These are phyloP conservation scores for Fusarium domesticum DNA, from an alignment of 2,329 filamentous ascomycete genomes.

Conservation along the genomic window DNA sequence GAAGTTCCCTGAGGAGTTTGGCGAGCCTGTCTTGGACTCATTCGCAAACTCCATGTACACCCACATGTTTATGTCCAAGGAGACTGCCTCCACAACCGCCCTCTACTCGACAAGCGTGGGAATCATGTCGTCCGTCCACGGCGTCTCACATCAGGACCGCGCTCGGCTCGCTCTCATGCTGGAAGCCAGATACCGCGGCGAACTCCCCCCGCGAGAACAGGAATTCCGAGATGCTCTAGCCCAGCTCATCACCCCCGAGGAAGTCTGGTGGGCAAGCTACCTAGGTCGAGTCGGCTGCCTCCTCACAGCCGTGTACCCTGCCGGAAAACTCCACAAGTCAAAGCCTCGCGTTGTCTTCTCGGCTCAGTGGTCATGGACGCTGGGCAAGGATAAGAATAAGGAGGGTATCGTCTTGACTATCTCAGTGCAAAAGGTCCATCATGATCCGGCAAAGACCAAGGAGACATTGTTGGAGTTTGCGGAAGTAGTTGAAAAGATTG, in stretches of 20 bases:
- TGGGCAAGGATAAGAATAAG: constrained; percentile 39
- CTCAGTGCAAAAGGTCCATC: constrained; percentile 37
- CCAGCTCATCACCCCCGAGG: constrained; percentile 49
- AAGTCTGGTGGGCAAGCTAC: constrained; percentile 65
- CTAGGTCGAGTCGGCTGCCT: constrained; percentile 58
- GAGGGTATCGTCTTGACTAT: constrained; percentile 45
- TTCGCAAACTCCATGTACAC: constrained; percentile 59
- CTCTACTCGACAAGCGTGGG: constrained; percentile 63
- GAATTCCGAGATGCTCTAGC: constrained; percentile 53
- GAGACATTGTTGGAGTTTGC: constrained; percentile 41
- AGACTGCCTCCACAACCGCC: constrained; percentile 55
- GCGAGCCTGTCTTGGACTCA: constrained; percentile 47
- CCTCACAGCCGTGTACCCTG: constrained; percentile 59
- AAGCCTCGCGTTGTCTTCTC: constrained; percentile 41
- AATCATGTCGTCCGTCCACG: constrained; percentile 57
- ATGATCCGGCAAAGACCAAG: constrained; percentile 39
- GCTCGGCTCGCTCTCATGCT: constrained; percentile 60
- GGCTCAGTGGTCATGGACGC: constrained; percentile 40
- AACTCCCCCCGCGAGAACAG: constrained; percentile 56
- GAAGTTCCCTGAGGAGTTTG: constrained; percentile 41
- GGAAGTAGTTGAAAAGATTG: constrained; percentile 49
- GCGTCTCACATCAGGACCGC: constrained; percentile 59
- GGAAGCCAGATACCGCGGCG: constrained; percentile 61
- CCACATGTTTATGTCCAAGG: constrained; percentile 50
- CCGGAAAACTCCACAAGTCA: constrained; percentile 45